Evolutionary conservation across 257 asterid species (phyloP), one percentile per base, ranked within the genome.

Genomic region (Salvia rosmarinus): DNA sequence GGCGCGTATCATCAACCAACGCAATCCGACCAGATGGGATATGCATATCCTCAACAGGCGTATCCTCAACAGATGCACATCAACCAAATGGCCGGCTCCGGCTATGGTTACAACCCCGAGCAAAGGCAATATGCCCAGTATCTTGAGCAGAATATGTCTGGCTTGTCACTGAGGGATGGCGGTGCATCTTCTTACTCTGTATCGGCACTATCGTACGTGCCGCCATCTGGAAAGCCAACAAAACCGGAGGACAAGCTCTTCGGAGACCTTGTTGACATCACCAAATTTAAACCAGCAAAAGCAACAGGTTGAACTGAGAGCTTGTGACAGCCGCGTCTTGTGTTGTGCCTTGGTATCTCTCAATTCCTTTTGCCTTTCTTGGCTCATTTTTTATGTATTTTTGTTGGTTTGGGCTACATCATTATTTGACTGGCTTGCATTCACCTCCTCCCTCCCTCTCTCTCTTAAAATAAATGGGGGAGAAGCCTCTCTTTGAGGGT

Each of bases 241-340:
- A 95, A 87, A 80, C 95, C 98, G 3, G 88, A 85, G 82, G 90
- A 85, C 75, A 85, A 83, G 80, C 86, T 85, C 8, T 85, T 83
- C 44, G 86, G 88, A 64, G 90, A 83, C 74, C 88, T 85, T 40
- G 86, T 85, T n/a, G 90, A 85, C 65, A 75, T 85, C 17, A 47
- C 86, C 21, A 81, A 81, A 68, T 85, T 83, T 70, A 85, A 83
- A 73, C 79, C 84, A 4, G 78, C 70, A 32, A 83, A 79, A 44
- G 63, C 79, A 0, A 75, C 80, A 32, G 81, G 81, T 67, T 75
- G 79, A 78, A 72, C 77, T 54, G 87, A 85, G 76, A 82, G 86
- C 72, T 47, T 70, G 77, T 80, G 82, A 62, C 21, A 23, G 13
- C 8, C 42, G 69, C 54, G 40, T 40, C 54, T 42, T 30, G 64